These are phyloP conservation scores for Rosa lucieae DNA, from an alignment of 306 rosid species.

Conservation along the genomic window DNA sequence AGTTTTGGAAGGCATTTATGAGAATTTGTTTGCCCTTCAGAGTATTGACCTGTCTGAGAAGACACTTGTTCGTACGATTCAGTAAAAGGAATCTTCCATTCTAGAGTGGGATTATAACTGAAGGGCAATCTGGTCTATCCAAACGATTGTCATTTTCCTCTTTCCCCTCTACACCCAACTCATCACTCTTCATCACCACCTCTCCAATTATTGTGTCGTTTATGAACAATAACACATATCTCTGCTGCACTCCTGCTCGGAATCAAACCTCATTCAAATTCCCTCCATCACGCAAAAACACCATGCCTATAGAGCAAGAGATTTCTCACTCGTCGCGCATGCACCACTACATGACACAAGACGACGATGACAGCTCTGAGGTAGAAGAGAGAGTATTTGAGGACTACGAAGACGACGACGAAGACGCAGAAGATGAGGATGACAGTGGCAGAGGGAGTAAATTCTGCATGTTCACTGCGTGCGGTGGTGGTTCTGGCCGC, in stretches of 20 bases:
- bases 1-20: not conserved
- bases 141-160: conserved; percentile 20
- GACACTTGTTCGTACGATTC: not conserved
- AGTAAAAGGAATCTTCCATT: not conserved
- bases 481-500: not conserved
- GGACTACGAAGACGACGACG: not conserved
- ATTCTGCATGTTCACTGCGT: conserved; percentile 1
- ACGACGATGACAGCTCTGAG: conserved; percentile 3
- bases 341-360: conserved; percentile 32
- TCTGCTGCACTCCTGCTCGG: conserved; percentile 1
- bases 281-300: not conserved
- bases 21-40: not conserved
- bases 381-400: conserved; percentile 1
- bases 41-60: not conserved
- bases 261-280: not conserved
- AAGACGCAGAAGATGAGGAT: not conserved
- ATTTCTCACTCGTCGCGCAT: conserved; percentile 37
- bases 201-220: conserved; percentile 40
- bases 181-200: conserved; percentile 1
- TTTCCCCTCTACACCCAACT: not conserved
- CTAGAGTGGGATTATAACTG: conserved; percentile 1
- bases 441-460: not conserved
- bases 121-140: conserved; percentile 32
- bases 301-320: conserved; percentile 50
- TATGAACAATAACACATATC: not conserved